Evolutionary conservation across 1,284 basidiomycete genomes (phyloP).

Genomic region (Ganoderma resinaceum): DNA sequence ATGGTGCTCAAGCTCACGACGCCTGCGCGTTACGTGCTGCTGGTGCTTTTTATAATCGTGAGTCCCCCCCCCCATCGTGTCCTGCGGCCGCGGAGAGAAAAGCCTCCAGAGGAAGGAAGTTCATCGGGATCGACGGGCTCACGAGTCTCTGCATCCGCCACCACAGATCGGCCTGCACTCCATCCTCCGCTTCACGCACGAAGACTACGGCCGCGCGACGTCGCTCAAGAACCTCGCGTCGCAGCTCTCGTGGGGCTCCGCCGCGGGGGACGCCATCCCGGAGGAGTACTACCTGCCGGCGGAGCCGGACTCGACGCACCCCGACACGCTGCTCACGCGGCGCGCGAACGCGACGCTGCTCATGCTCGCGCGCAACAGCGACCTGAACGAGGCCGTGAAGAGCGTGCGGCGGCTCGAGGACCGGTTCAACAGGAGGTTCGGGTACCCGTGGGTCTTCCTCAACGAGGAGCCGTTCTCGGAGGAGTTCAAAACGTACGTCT

Average conservation of each 20-base stretch:
- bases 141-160: slow-evolving; percentile 5
- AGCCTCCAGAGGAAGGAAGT: background rate
- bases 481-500: slow-evolving; percentile 67
- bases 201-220: slow-evolving; percentile 45
- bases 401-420: slow-evolving; percentile 66
- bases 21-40: slow-evolving; percentile 37
- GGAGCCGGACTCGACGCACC: background rate
- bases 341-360: slow-evolving; percentile 45
- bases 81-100: background rate
- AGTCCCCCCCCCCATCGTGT: slow-evolving; percentile 8
- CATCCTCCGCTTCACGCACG: slow-evolving; percentile 45
- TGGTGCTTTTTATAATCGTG: slow-evolving; percentile 38
- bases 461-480: slow-evolving; percentile 77
- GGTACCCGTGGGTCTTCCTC: slow-evolving; percentile 80
- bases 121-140: background rate
- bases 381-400: slow-evolving; percentile 63
- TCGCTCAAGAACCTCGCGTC: slow-evolving; percentile 38
- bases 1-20: slow-evolving; percentile 35
- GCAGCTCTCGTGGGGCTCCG: slow-evolving; percentile 31
- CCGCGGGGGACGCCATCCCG: background rate
- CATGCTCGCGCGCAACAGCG: slow-evolving; percentile 72
- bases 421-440: slow-evolving; percentile 68
- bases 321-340: slow-evolving; percentile 11
- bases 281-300: slow-evolving; percentile 3
- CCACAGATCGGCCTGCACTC: slow-evolving; percentile 44